phyloP scores from a whole-genome alignment of 148 eudicot species.

The Suaeda aralocaspica region DNA sequence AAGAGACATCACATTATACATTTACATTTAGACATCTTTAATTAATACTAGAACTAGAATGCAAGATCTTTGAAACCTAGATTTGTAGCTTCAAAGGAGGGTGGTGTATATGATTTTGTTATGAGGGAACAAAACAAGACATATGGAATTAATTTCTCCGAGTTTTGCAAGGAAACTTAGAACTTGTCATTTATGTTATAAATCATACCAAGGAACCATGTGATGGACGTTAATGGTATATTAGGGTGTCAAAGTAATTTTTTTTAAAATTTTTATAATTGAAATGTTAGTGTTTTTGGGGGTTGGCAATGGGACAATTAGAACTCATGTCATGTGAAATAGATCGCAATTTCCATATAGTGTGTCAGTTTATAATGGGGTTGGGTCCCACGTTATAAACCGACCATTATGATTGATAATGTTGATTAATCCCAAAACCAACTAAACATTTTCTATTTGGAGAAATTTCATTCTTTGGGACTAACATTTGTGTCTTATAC shows the following conservation, averaged over 20 bases:
- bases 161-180: neutral
- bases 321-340: conserved; percentile 23
- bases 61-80: too few relatives aligned
- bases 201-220: conserved; percentile 16
- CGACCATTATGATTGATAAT: conserved; percentile 33
- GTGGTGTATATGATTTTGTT: neutral
- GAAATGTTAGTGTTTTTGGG: neutral
- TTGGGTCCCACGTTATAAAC: conserved; percentile 25
- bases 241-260: neutral
- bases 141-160: neutral
- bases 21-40: too few relatives aligned
- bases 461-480: conserved; percentile 15
- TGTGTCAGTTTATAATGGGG: conserved; percentile 17
- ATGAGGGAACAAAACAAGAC: neutral
- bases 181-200: neutral
- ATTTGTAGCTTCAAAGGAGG: too few relatives aligned
- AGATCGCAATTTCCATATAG: conserved; percentile 13
- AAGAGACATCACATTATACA: too few relatives aligned
- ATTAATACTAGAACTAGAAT: too few relatives aligned
- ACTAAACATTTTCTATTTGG: conserved; percentile 10
- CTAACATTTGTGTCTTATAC: conserved; percentile 20
- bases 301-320: neutral
- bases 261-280: neutral
- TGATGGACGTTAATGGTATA: conserved; percentile 11
- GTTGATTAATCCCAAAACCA: conserved; percentile 6